Conservation (phyloP, 2,329 filamentous ascomycete species). For the Apiospora hydei region DNA sequence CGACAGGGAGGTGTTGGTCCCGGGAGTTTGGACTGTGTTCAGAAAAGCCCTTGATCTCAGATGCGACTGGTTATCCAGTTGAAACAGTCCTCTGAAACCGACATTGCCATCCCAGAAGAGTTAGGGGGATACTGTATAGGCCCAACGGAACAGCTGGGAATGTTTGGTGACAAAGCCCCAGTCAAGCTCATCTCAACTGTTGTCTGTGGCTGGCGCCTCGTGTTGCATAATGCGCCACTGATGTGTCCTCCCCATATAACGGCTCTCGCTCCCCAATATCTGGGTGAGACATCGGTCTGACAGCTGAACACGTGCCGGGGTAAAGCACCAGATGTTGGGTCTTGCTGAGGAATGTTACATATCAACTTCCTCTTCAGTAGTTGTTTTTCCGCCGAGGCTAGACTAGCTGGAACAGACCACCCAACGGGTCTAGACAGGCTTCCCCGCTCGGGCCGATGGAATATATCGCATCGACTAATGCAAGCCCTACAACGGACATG, state of each 20-base stretch:
- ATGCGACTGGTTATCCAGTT: not conserved
- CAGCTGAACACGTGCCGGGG: not conserved
- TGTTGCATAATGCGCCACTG: not conserved
- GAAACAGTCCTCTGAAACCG: not conserved
- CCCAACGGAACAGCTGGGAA: too few relatives aligned
- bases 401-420: not conserved
- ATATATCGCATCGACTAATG: constrained; percentile 4
- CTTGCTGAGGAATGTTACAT: not conserved
- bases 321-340: not conserved
- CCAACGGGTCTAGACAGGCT: not conserved
- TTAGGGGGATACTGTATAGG: not conserved
- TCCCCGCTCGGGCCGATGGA: constrained; percentile 2
- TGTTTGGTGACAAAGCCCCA: not conserved
- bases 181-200: not conserved
- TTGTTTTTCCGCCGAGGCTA: not conserved
- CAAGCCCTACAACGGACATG: not conserved
- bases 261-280: not conserved
- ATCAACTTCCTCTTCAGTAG: constrained; percentile 8
- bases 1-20: not conserved
- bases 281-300: not conserved
- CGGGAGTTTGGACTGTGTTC: not conserved
- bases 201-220: not conserved
- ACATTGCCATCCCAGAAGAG: not conserved
- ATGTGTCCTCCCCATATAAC: not conserved
- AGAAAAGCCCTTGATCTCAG: not conserved